Evolutionary conservation across 306 rosid genomes (phyloP), one percentile per base, ranked within the genome.

Genomic region (Prosopis cineraria): DNA sequence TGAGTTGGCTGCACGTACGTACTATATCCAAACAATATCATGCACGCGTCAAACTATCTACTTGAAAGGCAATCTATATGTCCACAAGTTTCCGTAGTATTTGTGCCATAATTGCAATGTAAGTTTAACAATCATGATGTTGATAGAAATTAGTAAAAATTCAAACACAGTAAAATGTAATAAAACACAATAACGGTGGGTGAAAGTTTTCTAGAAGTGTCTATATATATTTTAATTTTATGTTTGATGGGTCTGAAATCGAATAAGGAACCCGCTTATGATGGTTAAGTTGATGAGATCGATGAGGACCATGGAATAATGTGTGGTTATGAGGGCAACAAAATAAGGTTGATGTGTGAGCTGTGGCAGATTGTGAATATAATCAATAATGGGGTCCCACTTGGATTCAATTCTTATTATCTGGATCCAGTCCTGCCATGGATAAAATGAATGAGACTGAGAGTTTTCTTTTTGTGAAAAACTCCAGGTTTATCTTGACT

Each of bases 301-400:
- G n/a, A 20, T 8, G 59, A 52, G 13, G 47, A 66, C 6, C 71
- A 66, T 66, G 29, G 19, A 64, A 4, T 34, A 17, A 29, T 52
- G 59, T 30, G 45, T 34, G 45, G 70, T 19, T 10, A n/a, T 36
- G 6, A 25, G 22, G 22, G 37, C n/a, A 41, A 40, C 34, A 25
- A 24, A 45, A 68, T 43, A 37, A 25, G 12, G 3, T 41, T 40
- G 53, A 40, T 43, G 52, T 39, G 53, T 39, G 65, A 58, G 5
- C 9, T 58, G 34, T 27, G 9, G 36, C 27, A 58, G 34, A 11
- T 27, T 58, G 65, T 58, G 36, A 27, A n/a, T n/a, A n/a, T n/a
- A n/a, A 58, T 58, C 65, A 58, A n/a, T n/a, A 58, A 58, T 25
- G 9, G 65, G 65, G 36, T 25, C 65, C 65, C 65, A 56, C 25